Conservation (phyloP, 192 early-diverging fungal species). For the Glomus cerebriforme region DNA sequence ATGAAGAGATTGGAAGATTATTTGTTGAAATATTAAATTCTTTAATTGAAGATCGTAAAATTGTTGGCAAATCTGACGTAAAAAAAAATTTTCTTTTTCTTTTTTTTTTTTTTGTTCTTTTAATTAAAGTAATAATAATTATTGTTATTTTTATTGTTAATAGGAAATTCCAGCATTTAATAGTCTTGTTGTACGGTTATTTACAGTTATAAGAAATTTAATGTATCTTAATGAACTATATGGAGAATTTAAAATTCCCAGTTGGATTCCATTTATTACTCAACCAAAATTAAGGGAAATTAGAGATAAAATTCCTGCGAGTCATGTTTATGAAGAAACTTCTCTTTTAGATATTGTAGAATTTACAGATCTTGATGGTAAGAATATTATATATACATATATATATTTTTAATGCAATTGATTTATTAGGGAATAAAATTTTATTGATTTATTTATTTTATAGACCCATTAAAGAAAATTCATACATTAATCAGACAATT, state of each 20-base stretch:
- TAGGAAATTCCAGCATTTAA: not conserved
- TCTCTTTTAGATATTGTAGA: not conserved
- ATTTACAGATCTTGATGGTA: not conserved
- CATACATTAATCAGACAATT: not conserved
- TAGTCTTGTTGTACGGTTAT: not conserved
- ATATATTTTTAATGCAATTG: no score
- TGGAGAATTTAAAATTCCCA: not conserved
- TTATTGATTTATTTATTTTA: no score
- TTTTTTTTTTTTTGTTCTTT: no score
- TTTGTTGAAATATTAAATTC: slow-evolving; percentile 16
- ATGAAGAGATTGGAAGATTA: not conserved
- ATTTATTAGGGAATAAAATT: no score
- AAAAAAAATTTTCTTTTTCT: no score
- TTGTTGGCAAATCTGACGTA: not conserved
- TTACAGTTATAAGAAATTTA: slow-evolving; percentile 4
- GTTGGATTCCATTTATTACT: not conserved
- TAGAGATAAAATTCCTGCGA: not conserved
- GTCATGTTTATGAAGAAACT: not conserved
- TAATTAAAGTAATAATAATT: not conserved
- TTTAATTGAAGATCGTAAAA: not conserved
- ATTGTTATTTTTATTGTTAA: not conserved
- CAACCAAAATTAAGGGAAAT: not conserved
- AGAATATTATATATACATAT: no score
- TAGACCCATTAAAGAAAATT: not conserved
- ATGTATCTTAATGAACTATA: slow-evolving; percentile 4